These are phyloP conservation scores for Cucurbita maxima DNA, from an alignment of 306 rosid species.

Conservation along the genomic window DNA sequence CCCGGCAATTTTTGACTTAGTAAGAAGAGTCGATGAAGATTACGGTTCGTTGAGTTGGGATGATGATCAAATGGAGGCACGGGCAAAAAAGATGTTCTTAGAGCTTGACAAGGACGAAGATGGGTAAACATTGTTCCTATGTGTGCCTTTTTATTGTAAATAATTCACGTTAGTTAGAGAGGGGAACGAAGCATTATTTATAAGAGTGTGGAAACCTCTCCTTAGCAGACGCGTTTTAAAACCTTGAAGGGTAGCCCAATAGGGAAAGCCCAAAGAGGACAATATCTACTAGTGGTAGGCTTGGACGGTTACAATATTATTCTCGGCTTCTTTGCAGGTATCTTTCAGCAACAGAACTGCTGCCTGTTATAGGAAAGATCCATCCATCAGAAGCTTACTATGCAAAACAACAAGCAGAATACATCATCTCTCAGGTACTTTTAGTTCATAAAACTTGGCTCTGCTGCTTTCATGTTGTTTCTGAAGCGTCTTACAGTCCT, in stretches of 20 bases:
- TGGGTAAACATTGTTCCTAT: conserved; percentile 31
- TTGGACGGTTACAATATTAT: not conserved
- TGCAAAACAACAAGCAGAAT: conserved; percentile 84
- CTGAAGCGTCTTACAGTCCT: not conserved
- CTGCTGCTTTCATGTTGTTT: not conserved
- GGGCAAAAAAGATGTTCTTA: conserved; percentile 58
- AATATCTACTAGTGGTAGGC: too few relatives aligned
- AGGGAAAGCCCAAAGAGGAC: too few relatives aligned
- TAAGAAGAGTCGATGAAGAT: conserved; percentile 62
- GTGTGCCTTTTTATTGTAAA: not conserved
- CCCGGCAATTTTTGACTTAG: conserved; percentile 84
- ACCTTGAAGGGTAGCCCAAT: too few relatives aligned
- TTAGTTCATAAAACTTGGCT: not conserved
- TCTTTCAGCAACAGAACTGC: conserved; percentile 57
- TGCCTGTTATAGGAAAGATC: conserved; percentile 69
- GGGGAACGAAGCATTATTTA: too few relatives aligned
- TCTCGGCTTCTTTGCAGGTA: conserved; percentile 18
- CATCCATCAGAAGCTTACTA: conserved; percentile 88
- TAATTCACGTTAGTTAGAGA: not conserved
- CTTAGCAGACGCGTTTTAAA: too few relatives aligned
- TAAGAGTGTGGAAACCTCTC: too few relatives aligned
- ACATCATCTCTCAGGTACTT: conserved; percentile 66
- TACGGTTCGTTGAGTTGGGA: conserved; percentile 34
- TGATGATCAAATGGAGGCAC: conserved; percentile 42
- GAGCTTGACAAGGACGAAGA: conserved; percentile 77